These are phyloP conservation scores for Haematococcus sp. DNA, from an alignment of 139 green algal species.

Conservation along the genomic window DNA sequence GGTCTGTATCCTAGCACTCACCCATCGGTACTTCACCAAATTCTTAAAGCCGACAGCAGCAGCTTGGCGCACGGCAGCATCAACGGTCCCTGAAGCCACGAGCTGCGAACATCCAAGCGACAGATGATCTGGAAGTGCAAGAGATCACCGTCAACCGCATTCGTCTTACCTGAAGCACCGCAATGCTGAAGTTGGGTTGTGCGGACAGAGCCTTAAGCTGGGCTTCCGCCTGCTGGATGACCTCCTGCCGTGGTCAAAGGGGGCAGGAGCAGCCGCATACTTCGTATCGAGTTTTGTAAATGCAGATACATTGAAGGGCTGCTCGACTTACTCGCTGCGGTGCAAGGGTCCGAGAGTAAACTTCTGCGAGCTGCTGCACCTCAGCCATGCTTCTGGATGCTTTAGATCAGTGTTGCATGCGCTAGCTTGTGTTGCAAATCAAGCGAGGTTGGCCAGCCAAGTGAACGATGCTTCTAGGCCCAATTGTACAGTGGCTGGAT, in stretches of 20 bases:
- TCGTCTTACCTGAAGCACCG: slow-evolving; percentile 66
- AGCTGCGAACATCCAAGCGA: slow-evolving; percentile 52
- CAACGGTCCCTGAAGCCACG: slow-evolving; percentile 50
- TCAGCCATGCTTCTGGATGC: background rate
- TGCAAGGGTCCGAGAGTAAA: slow-evolving; percentile 45
- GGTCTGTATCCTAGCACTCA: slow-evolving; percentile 20
- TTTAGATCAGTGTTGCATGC: no score
- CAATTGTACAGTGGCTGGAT: no score
- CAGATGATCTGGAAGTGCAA: background rate
- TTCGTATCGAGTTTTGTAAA: background rate
- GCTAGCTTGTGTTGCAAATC: no score
- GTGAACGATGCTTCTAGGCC: no score
- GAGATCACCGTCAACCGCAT: background rate
- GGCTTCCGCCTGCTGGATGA: slow-evolving; percentile 79
- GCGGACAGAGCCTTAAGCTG: slow-evolving; percentile 62
- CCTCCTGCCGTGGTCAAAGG: slow-evolving; percentile 48
- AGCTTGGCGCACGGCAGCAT: slow-evolving; percentile 76
- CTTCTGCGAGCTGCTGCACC: slow-evolving; percentile 34
- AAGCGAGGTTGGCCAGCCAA: no score
- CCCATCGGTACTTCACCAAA: slow-evolving; percentile 88
- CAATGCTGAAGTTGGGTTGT: slow-evolving; percentile 72
- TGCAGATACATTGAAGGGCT: background rate
- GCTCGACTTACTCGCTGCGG: slow-evolving; percentile 28
- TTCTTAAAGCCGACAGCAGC: slow-evolving; percentile 99
- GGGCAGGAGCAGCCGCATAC: background rate